Evolutionary conservation across 768 basidiomycete genomes (phyloP).

Genomic region (Porpolomopsis calyptriformis): DNA sequence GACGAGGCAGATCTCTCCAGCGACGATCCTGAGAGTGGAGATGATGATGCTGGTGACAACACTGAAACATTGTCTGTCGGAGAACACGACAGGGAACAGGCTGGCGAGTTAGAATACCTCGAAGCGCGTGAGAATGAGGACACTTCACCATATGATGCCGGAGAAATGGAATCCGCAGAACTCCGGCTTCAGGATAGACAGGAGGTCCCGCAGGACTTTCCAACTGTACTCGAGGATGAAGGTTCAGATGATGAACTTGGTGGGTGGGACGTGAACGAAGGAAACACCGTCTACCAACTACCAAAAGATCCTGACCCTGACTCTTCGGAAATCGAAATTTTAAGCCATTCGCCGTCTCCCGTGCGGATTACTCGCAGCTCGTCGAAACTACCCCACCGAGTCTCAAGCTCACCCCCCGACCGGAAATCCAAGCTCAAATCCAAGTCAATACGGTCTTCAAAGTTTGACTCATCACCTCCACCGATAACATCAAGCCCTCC

Average conservation of each 20-base stretch:
- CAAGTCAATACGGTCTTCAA: background rate
- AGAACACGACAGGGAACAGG: background rate
- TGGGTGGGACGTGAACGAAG: slow-evolving; percentile 3
- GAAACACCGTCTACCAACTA: slow-evolving; percentile 3
- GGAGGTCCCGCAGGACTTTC: slow-evolving; percentile 2
- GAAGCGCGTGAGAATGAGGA: background rate
- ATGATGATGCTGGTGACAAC: slow-evolving; percentile 3
- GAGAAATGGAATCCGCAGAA: slow-evolving; percentile 1
- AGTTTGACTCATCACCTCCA: background rate
- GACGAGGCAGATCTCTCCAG: slow-evolving; percentile 32
- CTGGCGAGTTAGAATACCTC: slow-evolving; percentile 1
- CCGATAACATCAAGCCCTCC: background rate
- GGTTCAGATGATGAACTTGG: slow-evolving; percentile 6
- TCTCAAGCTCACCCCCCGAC: background rate
- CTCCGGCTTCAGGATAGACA: background rate
- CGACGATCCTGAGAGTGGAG: slow-evolving; percentile 10
- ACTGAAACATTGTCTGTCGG: slow-evolving; percentile 1
- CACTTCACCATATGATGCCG: background rate
- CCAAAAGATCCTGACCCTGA: background rate
- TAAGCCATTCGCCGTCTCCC: background rate
- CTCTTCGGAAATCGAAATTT: background rate
- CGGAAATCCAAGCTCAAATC: background rate
- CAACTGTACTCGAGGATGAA: slow-evolving; percentile 5
- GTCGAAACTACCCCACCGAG: background rate
- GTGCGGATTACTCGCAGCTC: background rate